phyloP scores from a whole-genome alignment of 2,329 filamentous ascomycete genomes.

The Malbranchea zuffiana region DNA sequence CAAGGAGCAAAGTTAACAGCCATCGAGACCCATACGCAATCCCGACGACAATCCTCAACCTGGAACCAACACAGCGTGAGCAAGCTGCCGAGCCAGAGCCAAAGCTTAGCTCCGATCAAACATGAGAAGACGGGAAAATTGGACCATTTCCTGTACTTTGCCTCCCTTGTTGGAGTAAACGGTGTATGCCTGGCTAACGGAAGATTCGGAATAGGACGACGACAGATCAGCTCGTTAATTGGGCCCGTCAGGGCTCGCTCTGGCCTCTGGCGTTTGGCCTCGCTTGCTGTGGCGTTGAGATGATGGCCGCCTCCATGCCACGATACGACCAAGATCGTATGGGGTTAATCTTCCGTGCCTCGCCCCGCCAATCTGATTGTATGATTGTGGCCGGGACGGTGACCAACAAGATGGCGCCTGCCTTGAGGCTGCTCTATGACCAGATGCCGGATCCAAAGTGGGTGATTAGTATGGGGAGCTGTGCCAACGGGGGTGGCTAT shows the following conservation, averaged over 20 bases:
- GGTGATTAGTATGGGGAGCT: constrained; percentile 77
- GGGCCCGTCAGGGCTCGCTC: constrained; percentile 71
- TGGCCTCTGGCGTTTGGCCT: constrained; percentile 87
- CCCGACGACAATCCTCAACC: not conserved
- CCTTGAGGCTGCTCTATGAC: constrained; percentile 81
- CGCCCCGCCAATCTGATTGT: constrained; percentile 76
- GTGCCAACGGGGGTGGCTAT: constrained; percentile 75
- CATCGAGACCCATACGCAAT: too few relatives aligned
- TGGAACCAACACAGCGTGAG: constrained; percentile 2
- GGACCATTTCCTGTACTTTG: constrained; percentile 3
- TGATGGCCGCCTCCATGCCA: constrained; percentile 84
- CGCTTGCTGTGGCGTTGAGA: constrained; percentile 80
- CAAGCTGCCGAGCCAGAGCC: too few relatives aligned
- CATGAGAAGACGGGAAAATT: not conserved
- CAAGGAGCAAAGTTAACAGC: not conserved
- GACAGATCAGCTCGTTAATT: constrained; percentile 69
- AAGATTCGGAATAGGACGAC: constrained; percentile 47
- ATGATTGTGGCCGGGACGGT: constrained; percentile 91
- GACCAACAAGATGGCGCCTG: constrained; percentile 93
- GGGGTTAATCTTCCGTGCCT: constrained; percentile 83
- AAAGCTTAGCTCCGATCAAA: not conserved
- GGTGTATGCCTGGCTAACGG: not conserved
- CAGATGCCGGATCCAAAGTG: constrained; percentile 89
- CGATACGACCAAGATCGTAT: constrained; percentile 82
- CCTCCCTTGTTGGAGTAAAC: not conserved